Conservation (phyloP, 1,139 yeast species). For the Debaryomyces udenii region DNA sequence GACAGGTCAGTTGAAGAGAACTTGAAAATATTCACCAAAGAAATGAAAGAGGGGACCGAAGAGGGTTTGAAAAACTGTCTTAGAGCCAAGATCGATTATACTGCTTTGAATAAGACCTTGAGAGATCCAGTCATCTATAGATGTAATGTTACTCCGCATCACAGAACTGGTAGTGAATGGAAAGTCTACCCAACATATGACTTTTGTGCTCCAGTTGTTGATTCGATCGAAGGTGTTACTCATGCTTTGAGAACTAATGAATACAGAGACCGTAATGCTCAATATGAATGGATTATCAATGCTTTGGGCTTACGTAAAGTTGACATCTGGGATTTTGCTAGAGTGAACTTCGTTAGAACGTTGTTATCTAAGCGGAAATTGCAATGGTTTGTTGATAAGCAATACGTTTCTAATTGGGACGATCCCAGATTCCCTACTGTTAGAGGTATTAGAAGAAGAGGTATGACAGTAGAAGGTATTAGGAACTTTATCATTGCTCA, state of each 20-base stretch:
- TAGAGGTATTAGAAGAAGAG: conserved; percentile 94
- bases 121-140: conserved; percentile 95
- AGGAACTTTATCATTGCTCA: conserved; percentile 84
- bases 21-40: conserved; percentile 72
- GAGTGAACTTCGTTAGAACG: conserved; percentile 90
- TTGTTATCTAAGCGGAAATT: conserved; percentile 86
- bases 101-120: conserved; percentile 82
- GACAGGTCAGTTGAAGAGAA: conserved; percentile 88
- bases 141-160: conserved; percentile 90
- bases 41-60: conserved; percentile 86
- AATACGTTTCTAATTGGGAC: conserved; percentile 83
- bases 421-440: conserved; percentile 97
- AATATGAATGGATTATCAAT: conserved; percentile 87
- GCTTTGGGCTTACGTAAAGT: conserved; percentile 80
- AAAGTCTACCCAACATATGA: conserved; percentile 93
- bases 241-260: conserved; percentile 93
- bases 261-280: conserved; percentile 93
- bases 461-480: conserved; percentile 93
- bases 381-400: conserved; percentile 92
- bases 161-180: conserved; percentile 86
- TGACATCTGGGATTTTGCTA: conserved; percentile 91
- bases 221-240: conserved; percentile 87
- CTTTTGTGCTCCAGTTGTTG: conserved; percentile 93
- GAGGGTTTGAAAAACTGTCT: conserved; percentile 81
- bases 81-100: conserved; percentile 88